Conservation (phyloP, 768 basidiomycete genomes). For the Rhodosporidiobolus odoratus region DNA sequence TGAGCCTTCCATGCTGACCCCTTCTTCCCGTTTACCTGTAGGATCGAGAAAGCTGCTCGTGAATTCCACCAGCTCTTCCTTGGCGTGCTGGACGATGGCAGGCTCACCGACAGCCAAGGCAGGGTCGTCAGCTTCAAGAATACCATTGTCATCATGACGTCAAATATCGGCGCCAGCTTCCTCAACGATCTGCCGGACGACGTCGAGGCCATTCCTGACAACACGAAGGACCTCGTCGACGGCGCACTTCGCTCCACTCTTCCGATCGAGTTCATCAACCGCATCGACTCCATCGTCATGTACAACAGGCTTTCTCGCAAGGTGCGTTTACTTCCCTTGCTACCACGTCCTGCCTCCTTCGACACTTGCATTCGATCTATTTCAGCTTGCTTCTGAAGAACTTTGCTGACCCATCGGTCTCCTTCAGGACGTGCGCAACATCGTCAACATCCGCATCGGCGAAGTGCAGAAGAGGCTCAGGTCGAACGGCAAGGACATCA, state of each 20-base stretch:
- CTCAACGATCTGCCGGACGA: constrained; percentile 49
- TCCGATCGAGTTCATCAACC: constrained; percentile 49
- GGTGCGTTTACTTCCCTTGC: no score
- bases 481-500: constrained; percentile 66
- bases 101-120: constrained; percentile 50
- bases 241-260: constrained; percentile 48
- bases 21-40: neutral
- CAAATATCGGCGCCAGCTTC: constrained; percentile 48
- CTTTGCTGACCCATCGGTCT: no score
- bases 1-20: no score
- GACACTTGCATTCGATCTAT: neutral
- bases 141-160: constrained; percentile 44
- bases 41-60: constrained; percentile 49
- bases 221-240: constrained; percentile 44
- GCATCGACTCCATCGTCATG: constrained; percentile 27
- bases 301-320: constrained; percentile 21
- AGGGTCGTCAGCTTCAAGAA: constrained; percentile 49
- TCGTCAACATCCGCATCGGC: constrained; percentile 79
- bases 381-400: no score
- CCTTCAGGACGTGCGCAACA: constrained; percentile 71
- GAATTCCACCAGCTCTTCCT: constrained; percentile 51
- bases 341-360: no score
- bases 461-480: constrained; percentile 78
- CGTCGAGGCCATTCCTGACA: constrained; percentile 41
- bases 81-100: constrained; percentile 50